Conservation (phyloP, 1,284 basidiomycete genomes). For the Cryptococcus hybrid region DNA sequence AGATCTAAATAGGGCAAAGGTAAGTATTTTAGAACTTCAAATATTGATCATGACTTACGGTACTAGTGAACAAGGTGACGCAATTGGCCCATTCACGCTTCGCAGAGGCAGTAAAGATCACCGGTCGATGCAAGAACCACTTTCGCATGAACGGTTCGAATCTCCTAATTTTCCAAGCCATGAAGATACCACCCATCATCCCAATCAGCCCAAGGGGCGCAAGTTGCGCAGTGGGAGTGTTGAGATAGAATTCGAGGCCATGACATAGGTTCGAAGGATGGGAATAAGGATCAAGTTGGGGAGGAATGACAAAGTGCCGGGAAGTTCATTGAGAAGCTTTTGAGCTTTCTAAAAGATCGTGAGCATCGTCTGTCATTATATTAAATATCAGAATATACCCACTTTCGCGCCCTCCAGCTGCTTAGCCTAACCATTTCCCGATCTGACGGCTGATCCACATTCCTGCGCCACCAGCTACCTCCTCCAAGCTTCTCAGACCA, state of each 20-base stretch:
- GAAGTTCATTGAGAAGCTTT: constrained; percentile 28
- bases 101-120: constrained; percentile 23
- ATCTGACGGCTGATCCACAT: constrained; percentile 31
- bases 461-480: constrained; percentile 31
- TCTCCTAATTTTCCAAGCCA: constrained; percentile 67
- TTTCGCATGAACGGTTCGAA: constrained; percentile 46
- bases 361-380: not conserved
- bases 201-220: constrained; percentile 36
- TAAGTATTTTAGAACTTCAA: too few relatives aligned
- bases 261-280: constrained; percentile 42
- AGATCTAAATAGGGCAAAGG: constrained; percentile 23
- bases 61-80: constrained; percentile 41
- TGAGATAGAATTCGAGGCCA: constrained; percentile 36
- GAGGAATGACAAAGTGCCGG: constrained; percentile 32
- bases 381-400: constrained; percentile 4
- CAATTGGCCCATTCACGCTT: constrained; percentile 32
- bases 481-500: constrained; percentile 37
- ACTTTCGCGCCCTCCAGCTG: constrained; percentile 37
- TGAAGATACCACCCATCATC: constrained; percentile 66
- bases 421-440: constrained; percentile 39
- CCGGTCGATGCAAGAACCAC: constrained; percentile 47
- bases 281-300: constrained; percentile 36
- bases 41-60: constrained; percentile 27
- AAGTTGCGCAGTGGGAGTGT: constrained; percentile 32
- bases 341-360: constrained; percentile 18